These are phyloP conservation scores for Podospora appendiculata DNA, from an alignment of 495 filamentous ascomycete species.

Conservation along the genomic window DNA sequence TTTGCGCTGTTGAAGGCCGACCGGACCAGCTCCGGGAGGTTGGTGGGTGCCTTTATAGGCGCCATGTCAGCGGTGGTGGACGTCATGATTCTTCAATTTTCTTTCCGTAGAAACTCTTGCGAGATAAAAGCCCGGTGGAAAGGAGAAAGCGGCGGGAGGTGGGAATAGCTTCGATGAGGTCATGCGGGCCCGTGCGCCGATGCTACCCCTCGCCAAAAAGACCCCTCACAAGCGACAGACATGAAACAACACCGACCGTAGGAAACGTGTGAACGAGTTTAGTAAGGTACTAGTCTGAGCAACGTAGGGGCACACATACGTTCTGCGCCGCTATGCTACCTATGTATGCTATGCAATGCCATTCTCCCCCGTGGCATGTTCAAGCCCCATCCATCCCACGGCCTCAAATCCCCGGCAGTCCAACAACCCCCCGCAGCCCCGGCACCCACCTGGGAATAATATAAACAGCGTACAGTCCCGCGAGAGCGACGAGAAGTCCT, in stretches of 20 bases:
- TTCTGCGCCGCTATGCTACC: not conserved
- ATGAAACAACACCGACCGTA: not conserved
- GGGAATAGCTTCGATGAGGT: constrained; percentile 28
- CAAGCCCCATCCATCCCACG: not conserved
- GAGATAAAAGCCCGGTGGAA: not conserved
- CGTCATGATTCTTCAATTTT: constrained; percentile 4
- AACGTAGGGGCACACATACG: not conserved
- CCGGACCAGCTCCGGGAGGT: constrained; percentile 48
- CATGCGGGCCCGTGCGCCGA: constrained; percentile 20
- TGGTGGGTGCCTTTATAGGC: constrained; percentile 15
- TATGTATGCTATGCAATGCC: not conserved
- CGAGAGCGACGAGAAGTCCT: constrained; percentile 61
- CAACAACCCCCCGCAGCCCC: constrained; percentile 56
- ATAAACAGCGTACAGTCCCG: constrained; percentile 64
- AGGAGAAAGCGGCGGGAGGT: not conserved
- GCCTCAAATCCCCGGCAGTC: constrained; percentile 60
- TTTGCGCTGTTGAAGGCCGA: constrained; percentile 46
- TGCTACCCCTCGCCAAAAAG: not conserved
- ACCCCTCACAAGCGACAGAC: no score
- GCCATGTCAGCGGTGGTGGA: constrained; percentile 9
- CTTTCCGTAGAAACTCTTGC: not conserved
- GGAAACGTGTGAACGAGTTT: no score
- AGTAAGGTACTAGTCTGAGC: no score
- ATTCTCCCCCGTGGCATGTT: not conserved
- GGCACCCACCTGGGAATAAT: constrained; percentile 63